These are phyloP conservation scores for Edaphochlamys debaryana DNA, from an alignment of 139 green algal species.

Conservation along the genomic window DNA sequence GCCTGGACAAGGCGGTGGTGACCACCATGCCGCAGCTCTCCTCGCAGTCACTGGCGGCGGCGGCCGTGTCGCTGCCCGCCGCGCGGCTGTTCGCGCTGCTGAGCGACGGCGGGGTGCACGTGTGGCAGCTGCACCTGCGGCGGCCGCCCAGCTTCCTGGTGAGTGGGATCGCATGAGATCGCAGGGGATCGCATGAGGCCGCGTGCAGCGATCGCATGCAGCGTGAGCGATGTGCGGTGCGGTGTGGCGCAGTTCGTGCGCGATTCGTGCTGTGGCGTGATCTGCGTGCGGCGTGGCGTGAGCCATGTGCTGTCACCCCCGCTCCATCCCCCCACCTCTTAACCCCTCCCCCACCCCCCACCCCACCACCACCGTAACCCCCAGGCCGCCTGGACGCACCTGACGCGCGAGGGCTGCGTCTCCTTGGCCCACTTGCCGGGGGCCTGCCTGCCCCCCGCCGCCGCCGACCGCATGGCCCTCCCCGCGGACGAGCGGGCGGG, in stretches of 20 bases:
- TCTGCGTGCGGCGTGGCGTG: too few species aligned
- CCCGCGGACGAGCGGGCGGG: background rate
- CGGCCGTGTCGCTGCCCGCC: conserved; percentile 9
- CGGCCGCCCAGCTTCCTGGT: conserved; percentile 43
- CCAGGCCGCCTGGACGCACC: conserved; percentile 46
- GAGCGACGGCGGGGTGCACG: conserved; percentile 38
- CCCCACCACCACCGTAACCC: too few species aligned
- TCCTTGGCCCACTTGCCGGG: conserved; percentile 37
- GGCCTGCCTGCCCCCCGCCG: background rate
- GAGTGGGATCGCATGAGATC: background rate
- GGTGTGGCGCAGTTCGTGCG: too few species aligned
- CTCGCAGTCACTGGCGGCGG: conserved; percentile 19
- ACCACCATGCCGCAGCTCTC: conserved; percentile 49
- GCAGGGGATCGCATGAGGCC: too few species aligned
- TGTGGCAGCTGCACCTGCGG: conserved; percentile 52
- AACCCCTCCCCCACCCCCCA: too few species aligned
- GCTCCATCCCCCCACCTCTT: background rate
- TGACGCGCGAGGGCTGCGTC: conserved; percentile 19
- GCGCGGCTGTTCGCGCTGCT: conserved; percentile 47
- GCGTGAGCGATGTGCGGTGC: too few species aligned
- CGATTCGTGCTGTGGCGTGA: too few species aligned
- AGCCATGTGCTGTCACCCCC: too few species aligned
- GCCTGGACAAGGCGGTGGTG: conserved; percentile 35
- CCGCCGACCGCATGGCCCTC: background rate
- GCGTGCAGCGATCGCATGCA: too few species aligned